Percentiles rank a stretch among this genome's conserved stretches.
Evolutionary conservation across 164 flowering plant species (phyloP).

Genomic region (Umbilicus rupestris): DNA sequence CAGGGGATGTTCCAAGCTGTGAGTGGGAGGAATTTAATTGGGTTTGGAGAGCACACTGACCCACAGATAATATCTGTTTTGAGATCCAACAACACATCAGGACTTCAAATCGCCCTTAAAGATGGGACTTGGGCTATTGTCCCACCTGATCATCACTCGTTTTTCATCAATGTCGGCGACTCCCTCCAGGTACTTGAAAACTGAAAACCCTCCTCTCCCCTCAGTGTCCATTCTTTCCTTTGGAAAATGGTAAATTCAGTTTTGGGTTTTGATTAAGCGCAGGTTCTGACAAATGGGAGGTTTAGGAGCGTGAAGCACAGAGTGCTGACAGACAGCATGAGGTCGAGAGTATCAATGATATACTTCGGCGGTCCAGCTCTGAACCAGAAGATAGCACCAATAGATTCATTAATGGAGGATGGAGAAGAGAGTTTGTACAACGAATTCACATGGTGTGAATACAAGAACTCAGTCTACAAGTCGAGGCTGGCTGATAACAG

Average conservation of each 20-base stretch:
- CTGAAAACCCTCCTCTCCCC: not conserved
- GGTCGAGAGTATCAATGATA: conserved; percentile 33
- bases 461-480: conserved; percentile 46
- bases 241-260: too few relatives aligned
- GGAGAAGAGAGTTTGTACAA: conserved; percentile 57
- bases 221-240: not conserved
- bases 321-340: conserved; percentile 23
- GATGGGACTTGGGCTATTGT: conserved; percentile 30
- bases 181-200: conserved; percentile 25
- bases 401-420: conserved; percentile 31
- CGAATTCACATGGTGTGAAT: conserved; percentile 71
- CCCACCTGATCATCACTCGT: conserved; percentile 28
- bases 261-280: not conserved
- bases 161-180: conserved; percentile 39
- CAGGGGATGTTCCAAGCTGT: conserved; percentile 15
- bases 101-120: conserved; percentile 22
- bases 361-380: conserved; percentile 38
- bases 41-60: conserved; percentile 42
- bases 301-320: conserved; percentile 33
- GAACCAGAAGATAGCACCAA: conserved; percentile 30
- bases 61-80: conserved; percentile 36
- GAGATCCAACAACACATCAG: conserved; percentile 32
- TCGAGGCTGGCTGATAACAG: conserved; percentile 56
- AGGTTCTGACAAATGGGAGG: conserved; percentile 35
- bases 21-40: conserved; percentile 20